phyloP scores from a whole-genome alignment of 2,329 filamentous ascomycete genomes.

The Whalleya microplaca region DNA sequence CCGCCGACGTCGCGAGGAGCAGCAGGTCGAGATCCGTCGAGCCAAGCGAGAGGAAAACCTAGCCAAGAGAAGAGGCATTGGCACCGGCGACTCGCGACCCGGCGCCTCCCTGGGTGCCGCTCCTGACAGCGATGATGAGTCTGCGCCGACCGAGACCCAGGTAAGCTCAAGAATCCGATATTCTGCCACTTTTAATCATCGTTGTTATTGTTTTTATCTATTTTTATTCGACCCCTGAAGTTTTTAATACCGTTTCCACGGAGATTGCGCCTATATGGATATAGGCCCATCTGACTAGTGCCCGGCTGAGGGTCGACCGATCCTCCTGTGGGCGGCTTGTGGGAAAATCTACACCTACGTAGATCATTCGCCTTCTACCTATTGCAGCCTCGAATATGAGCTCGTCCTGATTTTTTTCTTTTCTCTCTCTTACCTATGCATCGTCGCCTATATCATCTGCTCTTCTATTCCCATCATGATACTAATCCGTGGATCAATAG shows the following conservation, averaged over 20 bases:
- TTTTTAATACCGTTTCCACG: background rate
- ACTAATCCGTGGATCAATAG: constrained; percentile 51
- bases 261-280: background rate
- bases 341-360: background rate
- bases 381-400: background rate
- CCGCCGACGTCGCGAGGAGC: constrained; percentile 95
- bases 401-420: background rate
- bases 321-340: background rate
- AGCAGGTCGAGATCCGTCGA: constrained; percentile 98
- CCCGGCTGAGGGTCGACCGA: background rate
- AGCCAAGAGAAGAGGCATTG: constrained; percentile 95
- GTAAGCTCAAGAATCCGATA: constrained; percentile 56
- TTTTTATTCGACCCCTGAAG: constrained; percentile 10
- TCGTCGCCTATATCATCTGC: no score
- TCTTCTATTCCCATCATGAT: constrained; percentile 25
- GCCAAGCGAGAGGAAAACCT: constrained; percentile 98
- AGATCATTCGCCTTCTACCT: background rate
- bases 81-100: constrained; percentile 76
- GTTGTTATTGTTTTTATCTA: constrained; percentile 15
- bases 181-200: constrained; percentile 17
- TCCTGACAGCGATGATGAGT: constrained; percentile 97
- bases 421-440: background rate
- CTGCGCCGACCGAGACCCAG: constrained; percentile 92
- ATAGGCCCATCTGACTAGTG: background rate
- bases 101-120: constrained; percentile 84